Percentiles rank a stretch among this genome's conserved stretches.
These are phyloP conservation scores for Grosmannia penicillata DNA, from an alignment of 2,329 filamentous ascomycete genomes.

Conservation along the genomic window DNA sequence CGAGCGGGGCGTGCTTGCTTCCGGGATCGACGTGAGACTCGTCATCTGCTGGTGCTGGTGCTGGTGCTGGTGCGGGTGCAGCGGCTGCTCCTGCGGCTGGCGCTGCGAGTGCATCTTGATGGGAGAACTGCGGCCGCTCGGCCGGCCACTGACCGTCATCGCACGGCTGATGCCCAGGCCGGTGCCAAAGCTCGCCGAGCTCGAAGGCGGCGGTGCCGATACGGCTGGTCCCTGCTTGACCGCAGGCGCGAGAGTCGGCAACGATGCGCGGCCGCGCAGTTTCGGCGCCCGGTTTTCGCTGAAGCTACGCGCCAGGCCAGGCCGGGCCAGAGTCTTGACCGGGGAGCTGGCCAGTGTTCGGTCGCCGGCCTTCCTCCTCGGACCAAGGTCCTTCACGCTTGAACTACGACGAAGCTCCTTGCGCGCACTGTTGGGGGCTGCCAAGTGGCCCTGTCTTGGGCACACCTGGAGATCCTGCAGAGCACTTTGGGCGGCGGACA, in stretches of 20 bases:
- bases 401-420: constrained; percentile 28
- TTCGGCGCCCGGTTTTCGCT: constrained; percentile 38
- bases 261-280: constrained; percentile 21
- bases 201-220: background rate
- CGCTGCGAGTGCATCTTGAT: constrained; percentile 34
- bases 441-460: constrained; percentile 10
- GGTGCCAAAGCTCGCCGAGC: background rate
- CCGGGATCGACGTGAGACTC: constrained; percentile 42
- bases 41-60: constrained; percentile 27
- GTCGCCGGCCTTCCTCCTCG: constrained; percentile 25
- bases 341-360: constrained; percentile 32
- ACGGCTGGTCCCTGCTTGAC: constrained; percentile 16
- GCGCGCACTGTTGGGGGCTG: constrained; percentile 17
- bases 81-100: constrained; percentile 10
- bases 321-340: constrained; percentile 30
- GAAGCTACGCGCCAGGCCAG: constrained; percentile 36
- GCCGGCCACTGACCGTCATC: constrained; percentile 19
- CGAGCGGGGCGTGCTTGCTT: constrained; percentile 24
- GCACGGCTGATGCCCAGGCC: constrained; percentile 21
- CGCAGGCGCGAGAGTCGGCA: constrained; percentile 34
- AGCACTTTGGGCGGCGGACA: constrained; percentile 7
- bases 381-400: constrained; percentile 27
- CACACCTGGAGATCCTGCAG: constrained; percentile 14
- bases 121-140: constrained; percentile 35
- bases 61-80: constrained; percentile 6